Base-by-base conservation (phyloP, 2,329 filamentous ascomycete genomes). In the Teratosphaeria nubilosa region DNA sequence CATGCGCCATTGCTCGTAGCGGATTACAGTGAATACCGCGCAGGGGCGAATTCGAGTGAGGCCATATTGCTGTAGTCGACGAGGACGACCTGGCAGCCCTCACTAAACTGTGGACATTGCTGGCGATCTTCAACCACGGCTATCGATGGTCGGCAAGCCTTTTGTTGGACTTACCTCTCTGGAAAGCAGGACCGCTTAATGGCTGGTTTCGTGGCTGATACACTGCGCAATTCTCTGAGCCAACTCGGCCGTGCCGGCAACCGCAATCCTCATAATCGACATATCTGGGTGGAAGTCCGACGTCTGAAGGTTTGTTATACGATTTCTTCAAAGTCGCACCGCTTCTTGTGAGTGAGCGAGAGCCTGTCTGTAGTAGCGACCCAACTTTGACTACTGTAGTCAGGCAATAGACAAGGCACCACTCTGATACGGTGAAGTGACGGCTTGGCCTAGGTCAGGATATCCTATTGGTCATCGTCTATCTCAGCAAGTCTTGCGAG, bases 121-220 rank as follows among this genome's bases (percentile, higher is more conserved):
- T 86, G 57, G 14, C 6, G 30, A n/a, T 20, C 56, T 56, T 65
- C 48, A 68, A 63, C 50, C 50, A n/a, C n/a, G 53, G 31, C 13
- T 30, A 41, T 53, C 5, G 10, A 20, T 32, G 25, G 20, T 22
- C 54, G 54, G 14, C 41, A 14, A 55, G 51, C n/a, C 32, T n/a
- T 27, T n/a, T 6, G 11, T 27, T 37, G 22, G 20, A 74, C 78
- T 70, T 72, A 86, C 86, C 60, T 72, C 75, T 76, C 84, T 80
- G 24, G 87, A 89, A 31, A 91, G 73, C n/a, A 91, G 79, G 56
- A 91, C 77, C 51, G 90, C 79, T 55, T 85, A 81, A 70, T 90
- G 85, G 53, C 81, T 82, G 37, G 82, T 87, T 56, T 82, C 78
- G 27, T 76, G 72, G 31, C 81, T 79, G 32, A 91, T 78, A 66